Base-by-base conservation (phyloP, 768 basidiomycete species). In the Rhodotorula kratochvilovae region DNA sequence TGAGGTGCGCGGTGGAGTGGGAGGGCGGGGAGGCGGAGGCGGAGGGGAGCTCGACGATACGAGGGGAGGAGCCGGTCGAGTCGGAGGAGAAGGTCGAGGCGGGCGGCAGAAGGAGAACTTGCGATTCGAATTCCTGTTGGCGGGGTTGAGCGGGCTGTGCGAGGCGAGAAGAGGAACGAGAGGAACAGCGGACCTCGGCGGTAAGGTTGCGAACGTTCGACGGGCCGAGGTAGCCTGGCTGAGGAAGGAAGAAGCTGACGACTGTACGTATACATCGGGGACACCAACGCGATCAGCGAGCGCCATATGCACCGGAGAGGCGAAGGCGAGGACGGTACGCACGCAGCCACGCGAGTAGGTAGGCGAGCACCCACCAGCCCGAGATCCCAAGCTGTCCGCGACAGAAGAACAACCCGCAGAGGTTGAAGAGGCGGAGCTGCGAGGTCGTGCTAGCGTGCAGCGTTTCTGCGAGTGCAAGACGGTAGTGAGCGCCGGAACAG, bases 181-280 rank as follows among this genome's bases (percentile, higher is more conserved):
- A 23, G 19, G 31, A 31, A 2, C 6, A 27, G 59, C 66, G n/a
- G 2, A 73, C 73, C 19, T 64, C 73, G 46, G 48, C 31, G 6
- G 55, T 46, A 7, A 74, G 48, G 27, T 15, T 11, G 5, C 13
- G 6, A 0, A 74, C 5, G 1, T 53, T 39, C 10, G 46, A 35
- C 2, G 62, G 68, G 19, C 69, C 73, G 39, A 71, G 70, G 39
- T 74, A 74, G 2, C 31, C 23, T 2, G 73, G 73, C 53, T 74
- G 73, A 13, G 73, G 73, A 29, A 54, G 57, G 27, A 71, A 66
- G 66, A 74, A 70, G n/a, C 46, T 39, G 15, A 57, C 31, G 27
- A 57, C 70, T 60, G 66, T 31, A 29, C n/a, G 50, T 0, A 6
- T 21, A 31, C 4, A 48, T 16, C 21, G 36, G 0, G 1, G 19